phyloP scores from a whole-genome alignment of 371 early-diverging fungal genomes.

The Batkoa obscura region DNA sequence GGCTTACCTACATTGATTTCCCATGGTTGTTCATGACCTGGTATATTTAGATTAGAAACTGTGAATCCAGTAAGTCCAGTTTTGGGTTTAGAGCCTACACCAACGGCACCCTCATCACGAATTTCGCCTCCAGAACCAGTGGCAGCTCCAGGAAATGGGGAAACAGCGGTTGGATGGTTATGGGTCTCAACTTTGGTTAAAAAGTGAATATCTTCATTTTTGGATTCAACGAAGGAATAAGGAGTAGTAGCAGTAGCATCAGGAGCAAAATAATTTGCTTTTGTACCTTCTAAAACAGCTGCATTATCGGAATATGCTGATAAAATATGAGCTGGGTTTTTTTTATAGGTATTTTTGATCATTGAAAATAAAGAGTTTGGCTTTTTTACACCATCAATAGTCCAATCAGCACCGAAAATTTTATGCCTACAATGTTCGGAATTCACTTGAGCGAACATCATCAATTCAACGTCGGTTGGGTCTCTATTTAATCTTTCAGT shows the following conservation, averaged over 20 bases:
- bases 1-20: constrained; percentile 75
- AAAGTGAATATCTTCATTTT: constrained; percentile 50
- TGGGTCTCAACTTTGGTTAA: constrained; percentile 95
- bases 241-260: constrained; percentile 16
- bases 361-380: constrained; percentile 74
- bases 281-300: constrained; percentile 74
- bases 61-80: constrained; percentile 88
- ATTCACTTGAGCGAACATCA: constrained; percentile 99
- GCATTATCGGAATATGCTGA: constrained; percentile 96
- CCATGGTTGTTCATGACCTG: constrained; percentile 82
- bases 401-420: constrained; percentile 93
- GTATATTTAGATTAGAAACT: constrained; percentile 78
- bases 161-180: constrained; percentile 96
- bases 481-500: constrained; percentile 37
- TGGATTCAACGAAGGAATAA: constrained; percentile 26
- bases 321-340: constrained; percentile 53
- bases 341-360: constrained; percentile 83
- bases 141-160: constrained; percentile 90
- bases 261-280: constrained; percentile 46
- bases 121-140: constrained; percentile 94
- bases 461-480: constrained; percentile 93
- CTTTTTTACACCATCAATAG: constrained; percentile 63
- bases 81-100: constrained; percentile 84
- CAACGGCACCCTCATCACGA: constrained; percentile 94
- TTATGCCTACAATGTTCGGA: constrained; percentile 98